Conservation (phyloP, 2,329 filamentous ascomycete species). For the Cadophora luteo-olivacea region DNA sequence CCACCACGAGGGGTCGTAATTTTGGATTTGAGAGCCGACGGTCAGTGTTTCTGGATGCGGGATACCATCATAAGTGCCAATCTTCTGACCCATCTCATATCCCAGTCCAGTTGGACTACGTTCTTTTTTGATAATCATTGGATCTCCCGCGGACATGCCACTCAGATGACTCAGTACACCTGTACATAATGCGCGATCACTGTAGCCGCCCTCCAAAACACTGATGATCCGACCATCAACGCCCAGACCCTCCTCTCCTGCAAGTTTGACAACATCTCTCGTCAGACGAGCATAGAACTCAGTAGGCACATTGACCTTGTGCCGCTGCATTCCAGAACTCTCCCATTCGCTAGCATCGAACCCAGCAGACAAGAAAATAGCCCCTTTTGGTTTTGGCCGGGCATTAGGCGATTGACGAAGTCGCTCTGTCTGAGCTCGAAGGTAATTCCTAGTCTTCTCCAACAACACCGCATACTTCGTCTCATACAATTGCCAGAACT, state of each 20-base stretch:
- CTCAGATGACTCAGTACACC: constrained; percentile 90
- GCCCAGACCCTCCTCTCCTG: constrained; percentile 77
- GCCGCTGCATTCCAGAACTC: constrained; percentile 89
- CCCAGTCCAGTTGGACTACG: constrained; percentile 54
- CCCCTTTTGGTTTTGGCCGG: constrained; percentile 75
- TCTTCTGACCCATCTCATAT: constrained; percentile 63
- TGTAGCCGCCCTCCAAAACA: constrained; percentile 95
- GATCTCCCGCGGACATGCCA: constrained; percentile 71
- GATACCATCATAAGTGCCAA: constrained; percentile 49
- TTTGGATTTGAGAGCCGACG: constrained; percentile 41
- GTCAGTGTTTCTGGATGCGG: constrained; percentile 27
- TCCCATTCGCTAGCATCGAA: constrained; percentile 99
- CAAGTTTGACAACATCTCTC: constrained; percentile 80
- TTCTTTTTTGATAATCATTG: constrained; percentile 48
- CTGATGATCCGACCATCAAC: constrained; percentile 89
- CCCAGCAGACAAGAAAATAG: constrained; percentile 93
- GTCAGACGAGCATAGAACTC: constrained; percentile 95
- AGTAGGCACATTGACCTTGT: constrained; percentile 94
- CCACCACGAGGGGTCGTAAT: constrained; percentile 78
- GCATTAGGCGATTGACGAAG: constrained; percentile 61
- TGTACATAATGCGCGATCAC: constrained; percentile 85
- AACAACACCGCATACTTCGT: constrained; percentile 77
- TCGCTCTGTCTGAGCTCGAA: constrained; percentile 74
- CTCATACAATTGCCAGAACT: constrained; percentile 92
- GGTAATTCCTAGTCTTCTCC: constrained; percentile 79